These are phyloP conservation scores for Vachellia pachyceras DNA, from an alignment of 306 rosid species.

Conservation along the genomic window DNA sequence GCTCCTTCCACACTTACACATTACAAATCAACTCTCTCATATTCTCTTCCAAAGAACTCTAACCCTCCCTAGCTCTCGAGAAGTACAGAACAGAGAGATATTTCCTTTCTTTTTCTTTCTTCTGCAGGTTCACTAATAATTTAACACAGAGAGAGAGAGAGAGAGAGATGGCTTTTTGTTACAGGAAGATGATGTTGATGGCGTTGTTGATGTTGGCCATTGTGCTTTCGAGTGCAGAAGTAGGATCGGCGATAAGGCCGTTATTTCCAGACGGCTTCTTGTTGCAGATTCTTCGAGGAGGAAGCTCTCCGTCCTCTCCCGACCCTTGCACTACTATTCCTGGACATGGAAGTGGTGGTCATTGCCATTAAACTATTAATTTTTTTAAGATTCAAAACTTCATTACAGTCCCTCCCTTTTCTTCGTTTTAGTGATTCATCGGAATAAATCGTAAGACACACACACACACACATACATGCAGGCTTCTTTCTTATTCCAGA, in stretches of 20 bases:
- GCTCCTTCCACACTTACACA: not conserved
- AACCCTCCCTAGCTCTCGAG: not conserved
- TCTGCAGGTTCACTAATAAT: not conserved
- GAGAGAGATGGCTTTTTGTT: slow-evolving; percentile 36
- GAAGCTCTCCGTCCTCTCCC: not conserved
- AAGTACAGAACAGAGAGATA: not conserved
- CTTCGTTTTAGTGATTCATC: too few species aligned
- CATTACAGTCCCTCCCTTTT: not conserved
- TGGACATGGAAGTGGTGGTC: not conserved
- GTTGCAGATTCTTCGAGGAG: slow-evolving; percentile 38
- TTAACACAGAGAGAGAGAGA: too few species aligned
- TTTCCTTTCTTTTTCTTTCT: too few species aligned
- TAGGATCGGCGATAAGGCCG: slow-evolving; percentile 36
- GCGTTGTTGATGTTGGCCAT: slow-evolving; percentile 18
- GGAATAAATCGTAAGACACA: not conserved
- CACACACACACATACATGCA: too few species aligned
- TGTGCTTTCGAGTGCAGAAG: slow-evolving; percentile 19
- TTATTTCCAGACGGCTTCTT: slow-evolving; percentile 23
- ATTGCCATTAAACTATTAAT: not conserved
- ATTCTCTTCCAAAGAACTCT: not conserved
- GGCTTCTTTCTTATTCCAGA: not conserved
- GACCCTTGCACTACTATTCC: slow-evolving; percentile 5
- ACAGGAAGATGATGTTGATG: slow-evolving; percentile 30
- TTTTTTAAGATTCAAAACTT: not conserved
- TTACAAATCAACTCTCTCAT: not conserved